Base-by-base conservation (phyloP, 805 yeast species). In the Candida mattraensis region DNA sequence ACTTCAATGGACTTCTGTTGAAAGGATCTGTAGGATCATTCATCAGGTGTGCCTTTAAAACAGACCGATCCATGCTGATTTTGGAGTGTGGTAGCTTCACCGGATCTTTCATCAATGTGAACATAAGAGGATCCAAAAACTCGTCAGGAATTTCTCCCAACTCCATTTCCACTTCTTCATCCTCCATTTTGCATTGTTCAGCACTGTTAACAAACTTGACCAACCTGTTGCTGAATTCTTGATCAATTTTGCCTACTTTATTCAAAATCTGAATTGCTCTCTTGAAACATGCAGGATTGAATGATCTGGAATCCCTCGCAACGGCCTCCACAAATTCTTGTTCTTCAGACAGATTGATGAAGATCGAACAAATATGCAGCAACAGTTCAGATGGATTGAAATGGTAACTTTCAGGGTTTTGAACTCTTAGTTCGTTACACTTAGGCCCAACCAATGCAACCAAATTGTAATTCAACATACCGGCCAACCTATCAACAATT, bases 11-110 rank as follows among this genome's bases (percentile, higher is more conserved):
- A 67, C 80, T 73, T 63, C 99, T 80, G 62, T 91, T 93, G 67
- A 93, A 93, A 13, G 99, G 99, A 66, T 93, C 99, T 0, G 96
- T 93, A 1, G 95, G 78, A 64, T 93, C 98, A 65, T 91, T 87
- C 59, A 93, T 72, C 40, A 93, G 67, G 68, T 93, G 99, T 3
- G 96, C 86, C 56, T 88, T 91, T 51, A 93, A 85, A 2, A 97
- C 93, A 23, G 93, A 74, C 56, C 94, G 70, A 59, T 93, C 99
- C 50, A 93, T 87, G 31, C 80, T 78, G 13, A 89, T 77, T 45
- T 78, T 83, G 1, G 96, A 87, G 7, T 85, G 70, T 7, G 99
- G 99, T 50, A 93, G 70, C n/a, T 75, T 82, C 4, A 93, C 99
- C 0, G 99, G 99, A 58, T 93, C 95, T 49, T 80, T 84, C 99